Conservation (phyloP, 768 basidiomycete genomes). For the Boletus barrowsii region DNA sequence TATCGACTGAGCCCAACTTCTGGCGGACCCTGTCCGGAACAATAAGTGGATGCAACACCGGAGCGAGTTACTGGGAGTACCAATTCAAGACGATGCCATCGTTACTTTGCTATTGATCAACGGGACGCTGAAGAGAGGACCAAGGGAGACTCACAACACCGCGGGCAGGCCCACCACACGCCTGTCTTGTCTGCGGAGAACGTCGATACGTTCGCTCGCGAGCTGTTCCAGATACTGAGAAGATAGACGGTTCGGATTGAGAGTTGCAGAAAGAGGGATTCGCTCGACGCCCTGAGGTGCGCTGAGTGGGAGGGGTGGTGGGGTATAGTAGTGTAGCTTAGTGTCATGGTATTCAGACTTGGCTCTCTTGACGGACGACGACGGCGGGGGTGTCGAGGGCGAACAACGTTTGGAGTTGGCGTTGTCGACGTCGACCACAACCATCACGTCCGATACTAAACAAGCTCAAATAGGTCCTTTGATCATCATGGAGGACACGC, state of each 20-base stretch:
- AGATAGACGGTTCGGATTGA: constrained; percentile 8
- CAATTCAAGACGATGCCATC: constrained; percentile 32
- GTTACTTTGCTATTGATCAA: constrained; percentile 18
- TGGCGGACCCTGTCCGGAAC: constrained; percentile 15
- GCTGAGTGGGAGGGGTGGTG: constrained; percentile 17
- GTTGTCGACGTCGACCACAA: background rate
- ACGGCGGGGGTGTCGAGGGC: constrained; percentile 2
- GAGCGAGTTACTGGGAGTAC: constrained; percentile 10
- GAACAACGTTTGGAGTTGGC: constrained; percentile 12
- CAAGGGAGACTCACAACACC: constrained; percentile 21
- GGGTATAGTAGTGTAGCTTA: background rate
- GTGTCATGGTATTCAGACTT: constrained; percentile 17
- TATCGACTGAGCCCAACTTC: background rate
- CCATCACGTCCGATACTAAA: constrained; percentile 11
- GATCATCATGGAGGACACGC: constrained; percentile 34
- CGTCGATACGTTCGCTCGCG: constrained; percentile 13
- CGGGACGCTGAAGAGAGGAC: background rate
- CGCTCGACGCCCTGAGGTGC: constrained; percentile 28
- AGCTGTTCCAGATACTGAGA: constrained; percentile 14
- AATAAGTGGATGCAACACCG: constrained; percentile 7
- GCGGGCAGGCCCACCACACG: constrained; percentile 24
- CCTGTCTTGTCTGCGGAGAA: constrained; percentile 21
- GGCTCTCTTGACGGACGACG: constrained; percentile 15
- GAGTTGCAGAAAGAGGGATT: constrained; percentile 16
- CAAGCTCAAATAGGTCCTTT: constrained; percentile 16